Evolutionary conservation across 2,329 filamentous ascomycete species (phyloP).

Genomic region (Ophiostoma montium): DNA sequence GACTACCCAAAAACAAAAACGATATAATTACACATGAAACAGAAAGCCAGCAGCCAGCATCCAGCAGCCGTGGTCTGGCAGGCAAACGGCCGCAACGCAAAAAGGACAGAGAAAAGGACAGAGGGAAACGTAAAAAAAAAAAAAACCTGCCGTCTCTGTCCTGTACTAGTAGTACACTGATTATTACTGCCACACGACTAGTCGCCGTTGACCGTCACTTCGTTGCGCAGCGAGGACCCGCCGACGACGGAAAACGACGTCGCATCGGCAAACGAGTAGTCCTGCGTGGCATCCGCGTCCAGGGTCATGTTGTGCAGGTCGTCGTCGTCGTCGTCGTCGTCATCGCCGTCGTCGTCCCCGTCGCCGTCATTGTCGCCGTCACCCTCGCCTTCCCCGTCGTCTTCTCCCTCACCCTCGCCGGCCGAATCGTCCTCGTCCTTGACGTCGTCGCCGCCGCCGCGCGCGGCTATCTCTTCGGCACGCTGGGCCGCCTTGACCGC

Average conservation of each 20-base stretch:
- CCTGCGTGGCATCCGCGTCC: constrained; percentile 11
- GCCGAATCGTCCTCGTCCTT: background rate
- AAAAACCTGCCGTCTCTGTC: background rate
- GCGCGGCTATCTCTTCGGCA: background rate
- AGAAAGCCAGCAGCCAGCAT: too few relatives aligned
- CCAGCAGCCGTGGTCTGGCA: too few relatives aligned
- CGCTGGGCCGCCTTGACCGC: background rate
- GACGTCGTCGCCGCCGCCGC: background rate
- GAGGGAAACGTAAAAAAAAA: background rate
- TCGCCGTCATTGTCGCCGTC: constrained; percentile 2
- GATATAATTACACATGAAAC: too few relatives aligned
- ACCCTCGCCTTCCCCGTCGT: background rate
- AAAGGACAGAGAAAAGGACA: background rate
- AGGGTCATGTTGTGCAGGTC: constrained; percentile 4
- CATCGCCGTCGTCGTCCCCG: background rate
- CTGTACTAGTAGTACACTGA: background rate
- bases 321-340: constrained; percentile 10
- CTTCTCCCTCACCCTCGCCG: background rate
- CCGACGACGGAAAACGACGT: constrained; percentile 9
- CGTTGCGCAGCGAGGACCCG: constrained; percentile 11
- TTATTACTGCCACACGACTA: background rate
- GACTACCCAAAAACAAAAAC: background rate
- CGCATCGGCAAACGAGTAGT: constrained; percentile 11
- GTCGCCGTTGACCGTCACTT: constrained; percentile 7
- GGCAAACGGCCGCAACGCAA: background rate